Evolutionary conservation across 148 eudicot genomes (phyloP).

Genomic region (Heliosperma pusillum): DNA sequence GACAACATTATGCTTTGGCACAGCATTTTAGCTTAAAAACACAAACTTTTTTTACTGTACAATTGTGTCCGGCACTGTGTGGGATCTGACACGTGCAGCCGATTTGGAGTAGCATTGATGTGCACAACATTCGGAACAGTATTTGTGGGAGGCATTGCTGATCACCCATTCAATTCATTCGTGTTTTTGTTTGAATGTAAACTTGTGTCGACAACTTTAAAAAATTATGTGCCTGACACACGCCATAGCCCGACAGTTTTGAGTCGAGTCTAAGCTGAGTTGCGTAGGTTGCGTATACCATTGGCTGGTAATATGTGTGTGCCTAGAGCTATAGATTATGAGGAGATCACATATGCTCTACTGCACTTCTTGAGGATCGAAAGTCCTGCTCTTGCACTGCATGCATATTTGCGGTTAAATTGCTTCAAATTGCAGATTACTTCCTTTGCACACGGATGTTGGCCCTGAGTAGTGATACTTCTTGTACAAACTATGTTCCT

Average conservation of each 20-base stretch:
- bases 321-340: no score
- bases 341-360: no score
- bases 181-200: no score
- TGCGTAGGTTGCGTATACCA: no score
- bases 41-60: not conserved
- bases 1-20: not conserved
- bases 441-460: not conserved
- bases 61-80: not conserved
- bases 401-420: not conserved
- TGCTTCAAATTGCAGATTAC: not conserved
- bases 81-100: not conserved
- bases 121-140: not conserved
- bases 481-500: not conserved
- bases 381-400: no score
- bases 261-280: not conserved
- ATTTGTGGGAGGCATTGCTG: no score
- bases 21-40: not conserved
- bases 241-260: not conserved
- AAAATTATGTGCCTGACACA: not conserved
- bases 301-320: no score
- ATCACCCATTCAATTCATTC: no score
- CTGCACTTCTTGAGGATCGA: no score
- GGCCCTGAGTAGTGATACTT: not conserved
- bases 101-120: not conserved
- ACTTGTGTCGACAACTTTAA: no score